Conservation (phyloP, 2,329 filamentous ascomycete genomes). For the Fusarium stilboides region DNA sequence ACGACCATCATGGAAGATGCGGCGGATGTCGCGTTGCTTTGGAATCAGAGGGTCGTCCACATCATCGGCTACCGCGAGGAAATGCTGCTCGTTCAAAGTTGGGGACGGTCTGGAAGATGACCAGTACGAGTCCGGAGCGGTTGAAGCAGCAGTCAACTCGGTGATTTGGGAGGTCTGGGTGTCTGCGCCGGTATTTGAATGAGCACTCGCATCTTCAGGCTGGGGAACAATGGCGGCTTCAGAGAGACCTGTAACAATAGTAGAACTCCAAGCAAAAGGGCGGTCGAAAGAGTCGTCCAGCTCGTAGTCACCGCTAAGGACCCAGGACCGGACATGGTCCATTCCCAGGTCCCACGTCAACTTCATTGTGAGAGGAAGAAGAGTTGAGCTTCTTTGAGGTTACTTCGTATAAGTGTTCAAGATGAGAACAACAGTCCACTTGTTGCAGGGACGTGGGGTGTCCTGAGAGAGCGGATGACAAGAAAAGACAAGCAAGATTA, state of each 20-base stretch:
- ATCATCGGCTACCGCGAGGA: constrained; percentile 35
- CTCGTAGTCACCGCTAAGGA: constrained; percentile 46
- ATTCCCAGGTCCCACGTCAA: constrained; percentile 50
- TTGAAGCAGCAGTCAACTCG: constrained; percentile 33
- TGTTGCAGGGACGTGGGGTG: background rate
- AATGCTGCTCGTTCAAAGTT: constrained; percentile 21
- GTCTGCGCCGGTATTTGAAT: constrained; percentile 27
- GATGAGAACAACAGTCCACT: constrained; percentile 2
- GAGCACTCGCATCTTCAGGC: constrained; percentile 42
- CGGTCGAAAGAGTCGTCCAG: constrained; percentile 41
- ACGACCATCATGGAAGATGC: constrained; percentile 41
- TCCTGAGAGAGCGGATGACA: background rate
- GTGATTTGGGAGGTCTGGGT: constrained; percentile 20
- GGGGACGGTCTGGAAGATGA: constrained; percentile 17
- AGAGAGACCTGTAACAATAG: constrained; percentile 47
- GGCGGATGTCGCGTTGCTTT: constrained; percentile 38
- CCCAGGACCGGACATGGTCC: constrained; percentile 51
- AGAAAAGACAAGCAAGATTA: background rate
- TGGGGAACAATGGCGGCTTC: constrained; percentile 41
- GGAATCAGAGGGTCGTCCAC: constrained; percentile 46
- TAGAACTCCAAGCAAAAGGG: constrained; percentile 46
- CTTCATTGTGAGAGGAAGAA: constrained; percentile 43
- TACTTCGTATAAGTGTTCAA: constrained; percentile 18
- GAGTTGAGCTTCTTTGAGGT: constrained; percentile 23
- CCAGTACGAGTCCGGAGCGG: constrained; percentile 23